Evolutionary conservation across 2,329 filamentous ascomycete genomes (phyloP).

Genomic region (Penicillium paneum): DNA sequence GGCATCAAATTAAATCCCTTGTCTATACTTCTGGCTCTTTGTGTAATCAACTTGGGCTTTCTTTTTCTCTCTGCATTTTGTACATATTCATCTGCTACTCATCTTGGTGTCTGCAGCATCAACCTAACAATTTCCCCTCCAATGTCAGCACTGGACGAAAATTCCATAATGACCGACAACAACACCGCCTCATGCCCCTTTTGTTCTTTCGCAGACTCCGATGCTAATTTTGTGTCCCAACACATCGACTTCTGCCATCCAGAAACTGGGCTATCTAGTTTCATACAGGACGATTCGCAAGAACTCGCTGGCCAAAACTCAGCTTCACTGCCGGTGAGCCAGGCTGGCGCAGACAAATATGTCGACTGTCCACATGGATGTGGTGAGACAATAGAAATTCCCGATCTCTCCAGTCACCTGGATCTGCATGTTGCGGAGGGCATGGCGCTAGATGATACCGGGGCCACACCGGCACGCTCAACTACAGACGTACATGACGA

Average conservation of each 20-base stretch:
- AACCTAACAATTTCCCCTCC: background rate
- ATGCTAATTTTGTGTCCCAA: conserved; percentile 40
- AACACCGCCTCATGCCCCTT: conserved; percentile 41
- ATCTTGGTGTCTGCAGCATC: background rate
- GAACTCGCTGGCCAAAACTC: background rate
- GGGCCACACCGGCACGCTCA: conserved; percentile 4
- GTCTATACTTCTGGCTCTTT: background rate
- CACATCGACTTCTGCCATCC: conserved; percentile 48
- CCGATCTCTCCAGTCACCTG: conserved; percentile 58
- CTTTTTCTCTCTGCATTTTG: background rate
- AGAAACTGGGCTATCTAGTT: conserved; percentile 33
- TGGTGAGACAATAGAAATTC: conserved; percentile 53
- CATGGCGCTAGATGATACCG: conserved; percentile 43
- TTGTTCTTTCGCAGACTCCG: conserved; percentile 43
- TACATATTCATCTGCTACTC: conserved; percentile 2
- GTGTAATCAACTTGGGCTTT: background rate
- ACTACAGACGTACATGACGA: conserved; percentile 3
- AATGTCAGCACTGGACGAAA: background rate
- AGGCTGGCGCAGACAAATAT: conserved; percentile 37
- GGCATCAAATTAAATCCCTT: conserved; percentile 6
- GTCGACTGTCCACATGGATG: conserved; percentile 58
- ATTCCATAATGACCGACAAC: conserved; percentile 20
- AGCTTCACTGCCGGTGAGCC: conserved; percentile 5
- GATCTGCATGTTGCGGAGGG: conserved; percentile 57
- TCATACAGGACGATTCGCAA: conserved; percentile 15